Conservation (phyloP, 139 green algal species). For the Gonium pectorale region DNA sequence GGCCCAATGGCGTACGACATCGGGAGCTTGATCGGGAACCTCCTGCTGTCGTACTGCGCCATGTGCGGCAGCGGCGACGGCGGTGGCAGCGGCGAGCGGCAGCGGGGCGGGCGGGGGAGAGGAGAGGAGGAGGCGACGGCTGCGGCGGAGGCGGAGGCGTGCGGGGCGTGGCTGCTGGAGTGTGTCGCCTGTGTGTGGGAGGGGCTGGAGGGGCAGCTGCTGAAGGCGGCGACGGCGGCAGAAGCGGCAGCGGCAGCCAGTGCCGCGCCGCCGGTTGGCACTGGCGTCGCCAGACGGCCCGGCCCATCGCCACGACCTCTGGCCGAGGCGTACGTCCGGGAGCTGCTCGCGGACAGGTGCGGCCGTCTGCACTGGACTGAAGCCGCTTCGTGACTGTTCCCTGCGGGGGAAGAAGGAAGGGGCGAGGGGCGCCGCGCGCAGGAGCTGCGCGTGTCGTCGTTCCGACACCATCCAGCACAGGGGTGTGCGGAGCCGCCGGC, state of each 20-base stretch:
- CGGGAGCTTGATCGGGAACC: slow-evolving; percentile 55
- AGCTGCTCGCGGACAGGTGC: slow-evolving; percentile 42
- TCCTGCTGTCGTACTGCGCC: slow-evolving; percentile 53
- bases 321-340: background rate
- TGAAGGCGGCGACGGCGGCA: background rate
- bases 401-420: background rate
- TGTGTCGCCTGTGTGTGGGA: slow-evolving; percentile 7
- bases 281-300: background rate
- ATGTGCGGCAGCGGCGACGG: background rate
- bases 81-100: background rate
- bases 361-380: background rate
- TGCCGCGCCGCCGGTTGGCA: too few species aligned
- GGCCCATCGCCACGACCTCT: background rate
- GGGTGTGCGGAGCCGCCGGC: too few species aligned
- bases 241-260: background rate
- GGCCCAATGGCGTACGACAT: slow-evolving; percentile 62
- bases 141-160: background rate
- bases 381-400: background rate
- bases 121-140: background rate
- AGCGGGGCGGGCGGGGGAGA: background rate
- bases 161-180: slow-evolving; percentile 4
- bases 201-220: background rate
- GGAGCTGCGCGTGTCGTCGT: background rate
- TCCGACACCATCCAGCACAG: background rate
- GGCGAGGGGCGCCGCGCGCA: background rate